phyloP scores from a whole-genome alignment of 345 rosid species.

The Eucalyptus cloeziana region DNA sequence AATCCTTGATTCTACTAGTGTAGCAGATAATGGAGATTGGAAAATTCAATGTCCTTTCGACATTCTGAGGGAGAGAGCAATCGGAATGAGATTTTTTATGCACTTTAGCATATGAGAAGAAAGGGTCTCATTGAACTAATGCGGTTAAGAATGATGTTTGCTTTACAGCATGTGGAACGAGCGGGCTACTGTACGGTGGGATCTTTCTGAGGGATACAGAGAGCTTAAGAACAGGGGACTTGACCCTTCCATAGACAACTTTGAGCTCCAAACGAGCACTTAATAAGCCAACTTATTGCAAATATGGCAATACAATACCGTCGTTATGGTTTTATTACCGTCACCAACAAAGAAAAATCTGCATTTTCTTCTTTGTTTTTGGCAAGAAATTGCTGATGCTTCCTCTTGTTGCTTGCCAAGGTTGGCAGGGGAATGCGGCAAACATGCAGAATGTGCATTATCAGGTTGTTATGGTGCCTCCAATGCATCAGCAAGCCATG shows the following conservation, averaged over 20 bases:
- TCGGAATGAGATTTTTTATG: background rate
- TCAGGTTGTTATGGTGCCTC: background rate
- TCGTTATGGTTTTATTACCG: background rate
- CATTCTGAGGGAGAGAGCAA: background rate
- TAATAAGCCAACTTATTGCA: background rate
- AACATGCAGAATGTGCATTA: background rate
- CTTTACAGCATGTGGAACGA: slow-evolving; percentile 1
- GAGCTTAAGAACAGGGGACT: background rate
- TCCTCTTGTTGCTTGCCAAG: background rate
- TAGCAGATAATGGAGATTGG: background rate
- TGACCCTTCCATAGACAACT: slow-evolving; percentile 3
- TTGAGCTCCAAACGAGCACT: background rate
- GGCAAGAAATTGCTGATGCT: background rate
- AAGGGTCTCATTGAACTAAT: background rate
- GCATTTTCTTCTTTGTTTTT: background rate
- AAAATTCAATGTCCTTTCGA: background rate
- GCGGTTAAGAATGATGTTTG: background rate
- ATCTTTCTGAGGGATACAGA: slow-evolving; percentile 3
- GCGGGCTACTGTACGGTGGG: background rate
- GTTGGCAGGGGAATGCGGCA: background rate
- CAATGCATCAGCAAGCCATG: background rate
- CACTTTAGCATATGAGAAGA: background rate
- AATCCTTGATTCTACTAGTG: background rate
- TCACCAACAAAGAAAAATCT: background rate
- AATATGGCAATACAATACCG: background rate